These are phyloP conservation scores for Hyaloscypha hepaticicola DNA, from an alignment of 495 filamentous ascomycete species.

Conservation along the genomic window DNA sequence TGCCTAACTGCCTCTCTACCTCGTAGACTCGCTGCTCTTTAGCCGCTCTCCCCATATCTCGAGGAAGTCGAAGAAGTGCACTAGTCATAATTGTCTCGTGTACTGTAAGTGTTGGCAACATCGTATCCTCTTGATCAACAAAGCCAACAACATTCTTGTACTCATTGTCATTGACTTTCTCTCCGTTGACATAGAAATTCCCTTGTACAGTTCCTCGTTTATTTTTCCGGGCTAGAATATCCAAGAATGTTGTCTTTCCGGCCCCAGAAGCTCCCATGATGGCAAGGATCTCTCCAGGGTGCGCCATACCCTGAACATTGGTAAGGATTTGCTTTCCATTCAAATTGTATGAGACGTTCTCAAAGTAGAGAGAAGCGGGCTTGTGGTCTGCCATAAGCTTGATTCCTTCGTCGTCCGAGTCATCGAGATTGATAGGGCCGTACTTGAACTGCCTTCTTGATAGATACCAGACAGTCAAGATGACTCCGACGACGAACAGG, in stretches of 20 bases:
- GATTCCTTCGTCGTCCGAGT: constrained; percentile 83
- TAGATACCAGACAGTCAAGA: constrained; percentile 86
- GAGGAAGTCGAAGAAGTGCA: constrained; percentile 83
- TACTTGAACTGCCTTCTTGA: constrained; percentile 70
- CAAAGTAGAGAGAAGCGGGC: constrained; percentile 83
- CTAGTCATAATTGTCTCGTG: constrained; percentile 97
- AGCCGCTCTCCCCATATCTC: constrained; percentile 79
- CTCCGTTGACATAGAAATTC: constrained; percentile 91
- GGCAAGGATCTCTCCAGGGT: constrained; percentile 87
- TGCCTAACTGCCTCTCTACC: constrained; percentile 93
- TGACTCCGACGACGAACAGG: constrained; percentile 82
- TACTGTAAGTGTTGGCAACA: constrained; percentile 94
- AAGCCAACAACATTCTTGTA: constrained; percentile 93
- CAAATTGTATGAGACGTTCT: constrained; percentile 81
- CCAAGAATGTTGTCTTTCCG: constrained; percentile 95
- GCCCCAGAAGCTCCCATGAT: constrained; percentile 99
- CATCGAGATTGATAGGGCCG: constrained; percentile 76
- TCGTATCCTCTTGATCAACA: constrained; percentile 97
- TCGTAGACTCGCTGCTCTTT: constrained; percentile 90
- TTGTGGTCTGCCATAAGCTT: constrained; percentile 89
- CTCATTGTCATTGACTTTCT: constrained; percentile 80
- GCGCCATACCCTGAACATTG: constrained; percentile 77
- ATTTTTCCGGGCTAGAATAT: constrained; percentile 96
- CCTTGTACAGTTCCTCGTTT: constrained; percentile 80
- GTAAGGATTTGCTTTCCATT: constrained; percentile 86